Evolutionary conservation across 2,329 filamentous ascomycete species (phyloP).

Genomic region (Fusarium sp.): DNA sequence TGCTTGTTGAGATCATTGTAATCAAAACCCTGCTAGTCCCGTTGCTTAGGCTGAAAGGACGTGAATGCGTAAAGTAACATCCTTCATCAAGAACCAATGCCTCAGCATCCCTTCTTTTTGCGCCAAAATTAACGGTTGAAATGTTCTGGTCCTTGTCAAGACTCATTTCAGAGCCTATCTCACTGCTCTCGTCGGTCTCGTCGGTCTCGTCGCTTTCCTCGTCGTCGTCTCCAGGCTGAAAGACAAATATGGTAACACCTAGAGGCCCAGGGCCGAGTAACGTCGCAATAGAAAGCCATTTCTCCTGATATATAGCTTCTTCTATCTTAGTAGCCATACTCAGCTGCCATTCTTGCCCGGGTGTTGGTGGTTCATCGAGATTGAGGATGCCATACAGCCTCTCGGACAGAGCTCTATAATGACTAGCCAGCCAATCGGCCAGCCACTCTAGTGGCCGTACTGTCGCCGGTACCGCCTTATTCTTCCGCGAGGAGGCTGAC

Average conservation of each 20-base stretch:
- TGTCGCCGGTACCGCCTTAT: rapidly evolving
- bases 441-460: background rate
- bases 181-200: background rate
- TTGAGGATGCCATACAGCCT: background rate
- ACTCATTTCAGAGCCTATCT: no score
- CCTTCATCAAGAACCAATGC: background rate
- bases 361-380: background rate
- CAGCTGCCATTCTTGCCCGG: background rate
- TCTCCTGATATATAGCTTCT: background rate
- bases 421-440: background rate
- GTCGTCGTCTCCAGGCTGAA: background rate
- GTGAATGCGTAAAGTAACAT: background rate
- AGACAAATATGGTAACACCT: background rate
- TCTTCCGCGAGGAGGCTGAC: no score
- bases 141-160: no score
- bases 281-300: background rate
- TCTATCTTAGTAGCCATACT: background rate
- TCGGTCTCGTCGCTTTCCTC: no score
- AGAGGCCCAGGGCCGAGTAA: background rate
- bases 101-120: no score
- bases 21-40: background rate
- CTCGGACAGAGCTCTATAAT: background rate
- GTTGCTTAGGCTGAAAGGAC: background rate
- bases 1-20: background rate
- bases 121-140: no score